phyloP scores from a whole-genome alignment of 2,329 filamentous ascomycete genomes.

The Alternaria rosae region DNA sequence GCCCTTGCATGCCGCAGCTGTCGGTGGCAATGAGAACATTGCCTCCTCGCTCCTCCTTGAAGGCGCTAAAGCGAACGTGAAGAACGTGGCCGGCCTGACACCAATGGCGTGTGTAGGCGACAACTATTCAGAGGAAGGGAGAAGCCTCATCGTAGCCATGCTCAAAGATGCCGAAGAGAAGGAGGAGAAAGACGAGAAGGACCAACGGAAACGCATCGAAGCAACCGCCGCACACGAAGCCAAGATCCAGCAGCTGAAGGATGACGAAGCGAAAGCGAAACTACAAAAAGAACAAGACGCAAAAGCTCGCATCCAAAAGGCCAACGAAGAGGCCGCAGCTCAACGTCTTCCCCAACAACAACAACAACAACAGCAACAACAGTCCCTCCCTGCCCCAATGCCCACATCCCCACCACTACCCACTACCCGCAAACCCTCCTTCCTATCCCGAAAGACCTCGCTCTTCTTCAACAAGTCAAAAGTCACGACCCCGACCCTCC shows the following conservation, averaged over 20 bases:
- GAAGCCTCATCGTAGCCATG: slow-evolving; percentile 26
- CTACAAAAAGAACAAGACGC: slow-evolving; percentile 4
- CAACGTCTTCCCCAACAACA: slow-evolving; percentile 1
- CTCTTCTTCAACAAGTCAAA: slow-evolving; percentile 15
- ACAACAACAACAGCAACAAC: slow-evolving; percentile 3
- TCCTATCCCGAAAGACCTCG: slow-evolving; percentile 19
- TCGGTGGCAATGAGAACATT: slow-evolving; percentile 22
- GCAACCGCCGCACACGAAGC: slow-evolving; percentile 13
- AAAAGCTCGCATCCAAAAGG: neutral
- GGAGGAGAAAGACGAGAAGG: slow-evolving; percentile 18
- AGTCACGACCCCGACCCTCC: neutral
- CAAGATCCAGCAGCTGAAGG: slow-evolving; percentile 11
- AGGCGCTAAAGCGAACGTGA: slow-evolving; percentile 25
- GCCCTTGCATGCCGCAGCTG: slow-evolving; percentile 29
- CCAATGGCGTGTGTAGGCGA: slow-evolving; percentile 26
- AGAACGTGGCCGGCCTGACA: slow-evolving; percentile 27
- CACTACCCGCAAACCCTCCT: neutral
- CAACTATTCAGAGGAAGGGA: slow-evolving; percentile 22
- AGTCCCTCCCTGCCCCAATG: neutral
- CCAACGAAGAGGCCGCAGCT: neutral
- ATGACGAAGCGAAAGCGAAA: slow-evolving; percentile 13
- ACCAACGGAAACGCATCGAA: slow-evolving; percentile 6
- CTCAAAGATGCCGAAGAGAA: slow-evolving; percentile 28
- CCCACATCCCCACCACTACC: slow-evolving; percentile 5
- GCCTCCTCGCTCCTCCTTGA: slow-evolving; percentile 24